A percentile compares a stretch with the other conserved stretches of the same genome.
Conservation (phyloP, 768 basidiomycete genomes). For the Pleurotus platypus region DNA sequence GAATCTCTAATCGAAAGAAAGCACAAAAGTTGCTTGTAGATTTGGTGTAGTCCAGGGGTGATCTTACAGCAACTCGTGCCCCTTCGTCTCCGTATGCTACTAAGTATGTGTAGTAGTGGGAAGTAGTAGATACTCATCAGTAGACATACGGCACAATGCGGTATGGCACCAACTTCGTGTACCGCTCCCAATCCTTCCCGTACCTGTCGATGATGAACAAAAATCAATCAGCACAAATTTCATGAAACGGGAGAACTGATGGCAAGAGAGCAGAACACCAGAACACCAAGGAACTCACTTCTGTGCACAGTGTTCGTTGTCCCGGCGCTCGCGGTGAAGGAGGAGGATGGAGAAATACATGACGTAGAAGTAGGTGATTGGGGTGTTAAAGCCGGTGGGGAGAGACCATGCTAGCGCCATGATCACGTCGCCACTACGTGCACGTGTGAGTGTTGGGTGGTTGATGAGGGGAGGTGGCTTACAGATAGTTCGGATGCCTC, state of each 20-base stretch:
- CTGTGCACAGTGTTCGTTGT: constrained; percentile 84
- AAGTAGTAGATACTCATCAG: constrained; percentile 19
- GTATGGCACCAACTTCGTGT: constrained; percentile 69
- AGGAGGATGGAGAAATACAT: constrained; percentile 86
- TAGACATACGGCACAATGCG: constrained; percentile 72
- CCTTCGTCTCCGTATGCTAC: too few relatives aligned
- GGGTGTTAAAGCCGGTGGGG: constrained; percentile 89
- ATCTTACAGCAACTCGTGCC: too few relatives aligned
- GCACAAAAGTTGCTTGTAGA: too few relatives aligned
- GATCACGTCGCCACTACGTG: constrained; percentile 68
- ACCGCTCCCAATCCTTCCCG: constrained; percentile 81
- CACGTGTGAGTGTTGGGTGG: background rate
- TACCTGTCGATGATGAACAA: constrained; percentile 51
- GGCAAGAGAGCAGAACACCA: too few relatives aligned
- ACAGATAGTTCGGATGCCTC: constrained; percentile 90
- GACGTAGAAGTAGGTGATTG: constrained; percentile 94
- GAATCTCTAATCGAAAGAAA: too few relatives aligned
- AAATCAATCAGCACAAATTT: constrained; percentile 1
- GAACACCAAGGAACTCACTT: constrained; percentile 53
- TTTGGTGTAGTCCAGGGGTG: too few relatives aligned
- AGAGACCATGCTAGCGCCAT: constrained; percentile 93
- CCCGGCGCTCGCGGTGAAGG: constrained; percentile 82
- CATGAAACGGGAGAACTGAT: background rate
- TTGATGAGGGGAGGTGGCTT: constrained; percentile 14
- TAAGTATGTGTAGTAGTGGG: too few relatives aligned